Evolutionary conservation across 148 eudicot genomes (phyloP), one percentile per base, ranked within the genome.

Genomic region (Camellia japonica): DNA sequence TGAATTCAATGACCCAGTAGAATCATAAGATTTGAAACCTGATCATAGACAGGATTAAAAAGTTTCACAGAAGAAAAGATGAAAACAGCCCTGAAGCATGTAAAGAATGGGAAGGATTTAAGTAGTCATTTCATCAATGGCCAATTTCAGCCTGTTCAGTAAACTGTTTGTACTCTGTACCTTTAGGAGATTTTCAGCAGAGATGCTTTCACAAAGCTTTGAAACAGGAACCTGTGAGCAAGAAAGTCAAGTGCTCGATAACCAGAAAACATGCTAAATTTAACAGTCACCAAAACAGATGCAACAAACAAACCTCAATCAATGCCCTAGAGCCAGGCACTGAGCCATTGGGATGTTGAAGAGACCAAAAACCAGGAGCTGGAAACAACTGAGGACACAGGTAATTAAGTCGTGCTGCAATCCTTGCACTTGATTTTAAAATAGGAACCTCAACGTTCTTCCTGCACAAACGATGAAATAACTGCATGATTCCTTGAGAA

Each of bases 131-230:
- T 19, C 46, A 71, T 19, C 44, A 56, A 61, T 14, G 58, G 69
- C 49, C 23, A 46, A 71, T 23, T 59, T 13, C 38, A 60, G 59
- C 63, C 18, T 51, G 44, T 41, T 46, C 54, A 78, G 62, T 73
- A 41, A 60, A 76, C 14, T 46, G 8, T 38, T 18, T 75, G 78
- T 89, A 95, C 99, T 38, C 14, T 75, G 78, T 89, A 95, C 99
- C 99, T 95, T 95, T 56, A 95, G 86, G 74, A 95, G 99, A 90
- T 95, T 95, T 84, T 95, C 98, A 19, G 97, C 98, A 56, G 90
- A 77, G 83, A 84, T 68, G 58, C 74, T 85, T 79, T 84, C 74
- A 64, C 43, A 80, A 70, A 77, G 79, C 82, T 60, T 73, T 73
- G 82, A 62, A 46, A 62, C 55, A 66, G 78, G 67, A 41, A 75